Evolutionary conservation across 2,329 filamentous ascomycete genomes (phyloP).

Genomic region (Pyrenophora tritici-repentis): DNA sequence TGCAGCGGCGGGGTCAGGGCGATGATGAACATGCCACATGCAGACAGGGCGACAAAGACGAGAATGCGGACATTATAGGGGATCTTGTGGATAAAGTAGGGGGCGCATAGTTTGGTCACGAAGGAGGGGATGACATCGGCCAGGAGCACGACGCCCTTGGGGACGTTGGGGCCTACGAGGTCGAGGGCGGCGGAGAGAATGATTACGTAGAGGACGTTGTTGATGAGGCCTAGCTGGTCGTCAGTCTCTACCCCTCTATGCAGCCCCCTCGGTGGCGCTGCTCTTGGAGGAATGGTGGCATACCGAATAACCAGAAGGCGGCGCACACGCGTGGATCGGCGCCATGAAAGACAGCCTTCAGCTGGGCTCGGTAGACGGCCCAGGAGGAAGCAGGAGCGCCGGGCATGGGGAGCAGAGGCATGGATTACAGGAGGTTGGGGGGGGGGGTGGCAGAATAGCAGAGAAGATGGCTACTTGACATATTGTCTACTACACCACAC

Average conservation of each 20-base stretch:
- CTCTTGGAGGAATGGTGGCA: not conserved
- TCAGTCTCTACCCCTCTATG: constrained; percentile 5
- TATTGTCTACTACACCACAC: not conserved
- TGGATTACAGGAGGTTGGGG: constrained; percentile 12
- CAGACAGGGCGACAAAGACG: constrained; percentile 74
- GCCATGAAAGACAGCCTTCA: constrained; percentile 67
- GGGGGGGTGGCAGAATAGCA: too few relatives aligned
- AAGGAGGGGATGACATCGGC: constrained; percentile 92
- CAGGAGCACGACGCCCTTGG: constrained; percentile 90
- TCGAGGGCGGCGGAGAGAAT: constrained; percentile 95
- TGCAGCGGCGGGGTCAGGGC: constrained; percentile 72
- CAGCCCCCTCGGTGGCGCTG: too few relatives aligned
- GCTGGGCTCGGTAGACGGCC: constrained; percentile 71
- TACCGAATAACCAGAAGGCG: constrained; percentile 95
- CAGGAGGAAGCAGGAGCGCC: constrained; percentile 69
- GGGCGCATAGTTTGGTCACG: constrained; percentile 81
- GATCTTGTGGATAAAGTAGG: constrained; percentile 90
- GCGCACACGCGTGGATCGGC: constrained; percentile 72
- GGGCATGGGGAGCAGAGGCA: constrained; percentile 58
- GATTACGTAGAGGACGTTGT: constrained; percentile 97
- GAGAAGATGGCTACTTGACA: constrained; percentile 4
- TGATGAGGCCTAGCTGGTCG: constrained; percentile 71
- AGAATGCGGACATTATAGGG: constrained; percentile 78
- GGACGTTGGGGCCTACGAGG: constrained; percentile 82
- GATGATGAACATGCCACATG: constrained; percentile 86